A percentile compares a stretch with the other conserved stretches of the same genome.
These are phyloP conservation scores for Huntiella bhutanensis DNA, from an alignment of 2,329 filamentous ascomycete genomes.

Conservation along the genomic window DNA sequence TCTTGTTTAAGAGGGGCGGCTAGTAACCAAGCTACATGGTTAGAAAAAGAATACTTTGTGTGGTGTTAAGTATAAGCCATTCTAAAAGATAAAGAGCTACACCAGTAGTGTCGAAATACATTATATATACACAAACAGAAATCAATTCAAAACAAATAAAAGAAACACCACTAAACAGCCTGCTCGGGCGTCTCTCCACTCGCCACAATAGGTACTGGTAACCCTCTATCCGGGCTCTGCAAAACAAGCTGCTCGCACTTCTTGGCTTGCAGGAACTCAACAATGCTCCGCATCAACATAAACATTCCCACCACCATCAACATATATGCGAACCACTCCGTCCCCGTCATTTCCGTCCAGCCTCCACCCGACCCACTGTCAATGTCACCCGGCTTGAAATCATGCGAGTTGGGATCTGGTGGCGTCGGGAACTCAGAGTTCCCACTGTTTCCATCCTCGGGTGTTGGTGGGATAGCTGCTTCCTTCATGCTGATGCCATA, in stretches of 20 bases:
- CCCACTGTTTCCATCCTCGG: constrained; percentile 25
- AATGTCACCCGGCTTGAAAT: constrained; percentile 61
- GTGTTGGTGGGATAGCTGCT: constrained; percentile 25
- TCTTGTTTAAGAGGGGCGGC: no score
- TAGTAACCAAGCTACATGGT: no score
- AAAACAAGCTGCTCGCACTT: constrained; percentile 84
- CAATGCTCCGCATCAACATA: constrained; percentile 81
- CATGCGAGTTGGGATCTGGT: constrained; percentile 73
- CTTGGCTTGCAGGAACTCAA: constrained; percentile 72
- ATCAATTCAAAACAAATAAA: not conserved
- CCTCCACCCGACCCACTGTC: constrained; percentile 23
- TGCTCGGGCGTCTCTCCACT: constrained; percentile 65
- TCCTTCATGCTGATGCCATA: constrained; percentile 93
- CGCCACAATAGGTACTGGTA: constrained; percentile 71
- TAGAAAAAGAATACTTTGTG: no score
- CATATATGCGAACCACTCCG: constrained; percentile 78
- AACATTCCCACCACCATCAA: constrained; percentile 98
- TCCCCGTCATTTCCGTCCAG: constrained; percentile 43
- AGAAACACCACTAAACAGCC: constrained; percentile 37
- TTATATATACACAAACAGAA: not conserved
- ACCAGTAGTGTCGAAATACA: not conserved
- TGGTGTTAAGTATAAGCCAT: no score
- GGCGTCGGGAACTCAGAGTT: constrained; percentile 48
- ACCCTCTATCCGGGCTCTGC: constrained; percentile 76
- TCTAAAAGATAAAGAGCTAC: no score